Evolutionary conservation across 2,329 filamentous ascomycete genomes (phyloP).

Genomic region (Cladosporium cucumerinum): DNA sequence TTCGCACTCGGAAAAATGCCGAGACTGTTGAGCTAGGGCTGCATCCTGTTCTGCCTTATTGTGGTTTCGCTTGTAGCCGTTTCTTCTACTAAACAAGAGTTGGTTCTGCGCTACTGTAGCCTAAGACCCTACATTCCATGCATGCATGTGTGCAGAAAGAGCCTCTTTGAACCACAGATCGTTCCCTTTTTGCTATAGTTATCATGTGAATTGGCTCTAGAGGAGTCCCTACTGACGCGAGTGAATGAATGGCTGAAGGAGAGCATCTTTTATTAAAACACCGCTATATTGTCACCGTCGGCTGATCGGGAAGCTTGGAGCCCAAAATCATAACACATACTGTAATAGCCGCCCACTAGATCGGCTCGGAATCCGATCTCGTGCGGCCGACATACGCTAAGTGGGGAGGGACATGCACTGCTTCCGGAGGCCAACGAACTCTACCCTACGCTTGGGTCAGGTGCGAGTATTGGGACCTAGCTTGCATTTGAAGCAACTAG

Average conservation of each 20-base stretch:
- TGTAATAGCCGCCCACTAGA: slow-evolving; percentile 1
- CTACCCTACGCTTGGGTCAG: not conserved
- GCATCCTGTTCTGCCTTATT: not conserved
- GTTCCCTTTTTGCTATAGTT: not conserved
- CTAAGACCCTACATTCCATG: not conserved
- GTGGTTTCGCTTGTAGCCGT: not conserved
- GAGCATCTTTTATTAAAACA: not conserved
- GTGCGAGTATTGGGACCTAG: not conserved
- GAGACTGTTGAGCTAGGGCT: not conserved
- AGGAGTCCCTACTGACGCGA: no score
- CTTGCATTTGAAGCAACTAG: not conserved
- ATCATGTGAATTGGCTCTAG: not conserved
- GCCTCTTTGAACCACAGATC: not conserved
- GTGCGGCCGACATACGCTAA: not conserved
- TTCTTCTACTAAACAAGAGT: not conserved
- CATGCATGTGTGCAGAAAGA: not conserved
- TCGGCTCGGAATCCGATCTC: slow-evolving; percentile 2
- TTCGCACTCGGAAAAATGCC: not conserved
- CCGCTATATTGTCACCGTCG: not conserved
- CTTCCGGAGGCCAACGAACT: not conserved
- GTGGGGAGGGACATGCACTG: not conserved
- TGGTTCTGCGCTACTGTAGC: not conserved
- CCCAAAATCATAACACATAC: not conserved
- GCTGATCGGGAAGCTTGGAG: not conserved
- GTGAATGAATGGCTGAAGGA: not conserved